A percentile compares a stretch with the other conserved stretches of the same genome.
Conservation (phyloP, 129 eudicot species). For the Pseudognaphalium luteoalbum region DNA sequence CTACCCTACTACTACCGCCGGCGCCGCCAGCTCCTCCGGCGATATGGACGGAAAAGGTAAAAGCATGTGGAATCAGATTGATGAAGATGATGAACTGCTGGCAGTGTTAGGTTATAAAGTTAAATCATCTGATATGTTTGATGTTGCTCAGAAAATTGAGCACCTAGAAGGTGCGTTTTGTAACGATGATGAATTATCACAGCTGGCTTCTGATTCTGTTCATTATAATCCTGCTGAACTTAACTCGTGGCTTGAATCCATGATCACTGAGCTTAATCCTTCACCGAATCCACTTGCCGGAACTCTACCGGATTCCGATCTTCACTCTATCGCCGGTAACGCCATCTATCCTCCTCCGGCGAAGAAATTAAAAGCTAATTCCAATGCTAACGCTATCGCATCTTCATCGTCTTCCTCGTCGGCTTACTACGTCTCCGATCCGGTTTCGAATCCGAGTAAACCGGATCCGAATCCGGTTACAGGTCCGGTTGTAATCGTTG, state of each 20-base stretch:
- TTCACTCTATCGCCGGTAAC: constrained; percentile 59
- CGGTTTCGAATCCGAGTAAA: not conserved
- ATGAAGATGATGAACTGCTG: constrained; percentile 67
- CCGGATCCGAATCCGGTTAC: constrained; percentile 23
- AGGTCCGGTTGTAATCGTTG: constrained; percentile 55
- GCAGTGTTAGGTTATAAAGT: constrained; percentile 76
- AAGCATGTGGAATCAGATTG: constrained; percentile 43
- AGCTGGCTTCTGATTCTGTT: constrained; percentile 53
- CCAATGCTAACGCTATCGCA: constrained; percentile 1
- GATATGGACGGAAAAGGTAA: constrained; percentile 31
- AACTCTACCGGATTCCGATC: constrained; percentile 35
- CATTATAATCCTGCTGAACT: constrained; percentile 79
- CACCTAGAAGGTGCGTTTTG: constrained; percentile 59
- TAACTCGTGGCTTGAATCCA: constrained; percentile 63
- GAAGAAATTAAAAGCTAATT: constrained; percentile 37
- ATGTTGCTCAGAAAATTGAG: constrained; percentile 74
- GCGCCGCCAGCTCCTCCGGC: constrained; percentile 27
- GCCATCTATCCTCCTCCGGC: constrained; percentile 46
- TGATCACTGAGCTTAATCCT: constrained; percentile 62
- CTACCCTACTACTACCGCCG: constrained; percentile 4
- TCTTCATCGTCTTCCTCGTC: constrained; percentile 20
- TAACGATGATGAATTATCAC: constrained; percentile 49
- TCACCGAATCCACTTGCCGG: not conserved
- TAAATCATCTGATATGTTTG: constrained; percentile 70
- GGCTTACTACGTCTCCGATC: not conserved